Evolutionary conservation across 1,284 basidiomycete species (phyloP).

Genomic region (Ganoderma sinense): DNA sequence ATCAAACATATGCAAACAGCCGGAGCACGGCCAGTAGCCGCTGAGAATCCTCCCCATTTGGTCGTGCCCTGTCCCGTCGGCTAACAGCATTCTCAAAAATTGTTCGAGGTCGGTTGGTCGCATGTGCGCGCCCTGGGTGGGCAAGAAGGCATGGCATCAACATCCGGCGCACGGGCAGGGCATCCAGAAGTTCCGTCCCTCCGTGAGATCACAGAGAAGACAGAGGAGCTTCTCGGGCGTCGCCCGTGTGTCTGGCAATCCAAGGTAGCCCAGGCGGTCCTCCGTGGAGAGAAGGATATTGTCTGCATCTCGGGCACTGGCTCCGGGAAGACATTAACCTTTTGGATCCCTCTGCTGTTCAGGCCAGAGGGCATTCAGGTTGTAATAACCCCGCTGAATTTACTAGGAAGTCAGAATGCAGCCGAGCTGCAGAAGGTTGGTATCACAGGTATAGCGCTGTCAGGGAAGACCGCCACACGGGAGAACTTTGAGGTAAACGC

Average conservation of each 20-base stretch:
- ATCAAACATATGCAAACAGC: no score
- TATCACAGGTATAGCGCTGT: constrained; percentile 33
- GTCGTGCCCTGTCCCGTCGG: no score
- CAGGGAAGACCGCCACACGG: constrained; percentile 27
- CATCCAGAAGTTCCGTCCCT: constrained; percentile 12
- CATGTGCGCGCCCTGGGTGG: no score
- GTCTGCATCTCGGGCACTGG: constrained; percentile 37
- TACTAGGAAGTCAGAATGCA: constrained; percentile 36
- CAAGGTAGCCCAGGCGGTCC: constrained; percentile 16
- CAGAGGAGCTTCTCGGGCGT: constrained; percentile 7
- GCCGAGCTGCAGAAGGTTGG: constrained; percentile 20
- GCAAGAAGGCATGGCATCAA: neutral
- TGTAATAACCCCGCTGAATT: constrained; percentile 39
- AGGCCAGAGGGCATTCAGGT: constrained; percentile 34
- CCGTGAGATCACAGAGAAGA: constrained; percentile 8
- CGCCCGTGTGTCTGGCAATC: constrained; percentile 34
- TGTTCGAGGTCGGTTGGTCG: no score
- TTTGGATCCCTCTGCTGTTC: constrained; percentile 41
- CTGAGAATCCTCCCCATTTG: no score
- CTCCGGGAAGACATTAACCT: constrained; percentile 40
- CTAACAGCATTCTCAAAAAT: no score
- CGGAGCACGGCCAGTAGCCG: no score
- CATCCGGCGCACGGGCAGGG: neutral
- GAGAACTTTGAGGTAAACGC: constrained; percentile 29
- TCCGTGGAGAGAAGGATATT: constrained; percentile 27